These are phyloP conservation scores for Candida oleophila DNA, from an alignment of 805 yeast genomes.

Conservation along the genomic window DNA sequence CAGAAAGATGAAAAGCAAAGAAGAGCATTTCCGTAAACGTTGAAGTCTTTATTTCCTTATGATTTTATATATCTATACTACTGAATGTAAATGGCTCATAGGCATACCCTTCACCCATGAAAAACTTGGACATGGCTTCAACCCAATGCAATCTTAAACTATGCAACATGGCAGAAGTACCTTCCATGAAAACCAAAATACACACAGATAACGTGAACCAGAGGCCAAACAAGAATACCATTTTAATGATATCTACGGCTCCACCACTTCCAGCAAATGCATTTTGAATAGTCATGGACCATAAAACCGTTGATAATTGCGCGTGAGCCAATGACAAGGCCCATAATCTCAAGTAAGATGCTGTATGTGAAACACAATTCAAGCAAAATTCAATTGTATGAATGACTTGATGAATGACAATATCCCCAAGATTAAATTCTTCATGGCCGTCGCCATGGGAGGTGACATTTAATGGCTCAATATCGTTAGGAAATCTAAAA, in stretches of 20 bases:
- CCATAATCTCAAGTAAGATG: slow-evolving; percentile 76
- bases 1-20: background rate
- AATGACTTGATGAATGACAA: slow-evolving; percentile 76
- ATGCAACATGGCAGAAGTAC: slow-evolving; percentile 83
- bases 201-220: slow-evolving; percentile 73
- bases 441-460: slow-evolving; percentile 28
- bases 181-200: slow-evolving; percentile 75
- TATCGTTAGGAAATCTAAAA: slow-evolving; percentile 40
- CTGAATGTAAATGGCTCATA: slow-evolving; percentile 63
- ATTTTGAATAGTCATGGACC: slow-evolving; percentile 72
- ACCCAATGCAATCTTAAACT: slow-evolving; percentile 80
- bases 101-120: slow-evolving; percentile 72
- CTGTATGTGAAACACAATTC: slow-evolving; percentile 78
- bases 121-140: slow-evolving; percentile 77
- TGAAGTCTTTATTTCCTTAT: background rate
- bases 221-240: slow-evolving; percentile 64
- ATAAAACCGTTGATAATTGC: slow-evolving; percentile 70
- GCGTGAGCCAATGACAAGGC: slow-evolving; percentile 78
- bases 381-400: slow-evolving; percentile 80
- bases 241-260: slow-evolving; percentile 51
- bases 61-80: slow-evolving; percentile 12
- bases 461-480: slow-evolving; percentile 29
- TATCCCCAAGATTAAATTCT: slow-evolving; percentile 54
- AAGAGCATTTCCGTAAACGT: no score
- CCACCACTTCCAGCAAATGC: slow-evolving; percentile 57